Conservation (phyloP, 1,284 basidiomycete species). For the Peniophora sp. region DNA sequence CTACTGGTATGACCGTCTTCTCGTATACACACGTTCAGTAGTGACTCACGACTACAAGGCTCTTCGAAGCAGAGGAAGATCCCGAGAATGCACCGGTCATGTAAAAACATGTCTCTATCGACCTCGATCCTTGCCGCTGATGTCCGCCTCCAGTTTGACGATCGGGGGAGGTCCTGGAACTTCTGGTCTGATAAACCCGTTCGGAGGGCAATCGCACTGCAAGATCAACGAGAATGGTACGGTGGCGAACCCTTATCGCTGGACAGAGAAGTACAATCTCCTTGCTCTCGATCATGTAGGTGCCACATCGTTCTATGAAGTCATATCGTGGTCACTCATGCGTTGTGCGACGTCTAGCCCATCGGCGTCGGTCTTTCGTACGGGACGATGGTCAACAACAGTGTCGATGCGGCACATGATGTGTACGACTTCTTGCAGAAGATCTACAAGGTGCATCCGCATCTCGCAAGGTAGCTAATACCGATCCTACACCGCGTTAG, state of each 20-base stretch:
- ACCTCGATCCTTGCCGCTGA: too few relatives aligned
- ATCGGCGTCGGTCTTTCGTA: slow-evolving; percentile 25
- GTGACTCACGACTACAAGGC: neutral
- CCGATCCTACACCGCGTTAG: neutral
- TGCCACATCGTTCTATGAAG: neutral
- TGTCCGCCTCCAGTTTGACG: slow-evolving; percentile 15
- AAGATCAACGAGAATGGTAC: slow-evolving; percentile 15
- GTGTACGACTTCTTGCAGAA: slow-evolving; percentile 28
- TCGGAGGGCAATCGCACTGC: slow-evolving; percentile 22
- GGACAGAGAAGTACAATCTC: slow-evolving; percentile 23
- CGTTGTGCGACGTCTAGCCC: slow-evolving; percentile 14
- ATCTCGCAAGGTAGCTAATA: slow-evolving; percentile 15
- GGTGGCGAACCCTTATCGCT: slow-evolving; percentile 18
- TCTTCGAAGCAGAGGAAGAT: neutral
- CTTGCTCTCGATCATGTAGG: slow-evolving; percentile 25
- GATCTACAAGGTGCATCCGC: slow-evolving; percentile 22
- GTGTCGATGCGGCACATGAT: slow-evolving; percentile 21
- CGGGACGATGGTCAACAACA: slow-evolving; percentile 21
- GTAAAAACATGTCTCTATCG: neutral
- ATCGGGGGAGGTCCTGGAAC: slow-evolving; percentile 26
- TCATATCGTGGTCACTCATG: neutral
- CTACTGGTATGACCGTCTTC: neutral
- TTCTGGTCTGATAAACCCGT: slow-evolving; percentile 20
- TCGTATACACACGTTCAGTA: neutral
- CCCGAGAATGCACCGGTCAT: neutral